Evolutionary conservation across 2,329 filamentous ascomycete genomes (phyloP).

Genomic region (Aspergillus sp.): DNA sequence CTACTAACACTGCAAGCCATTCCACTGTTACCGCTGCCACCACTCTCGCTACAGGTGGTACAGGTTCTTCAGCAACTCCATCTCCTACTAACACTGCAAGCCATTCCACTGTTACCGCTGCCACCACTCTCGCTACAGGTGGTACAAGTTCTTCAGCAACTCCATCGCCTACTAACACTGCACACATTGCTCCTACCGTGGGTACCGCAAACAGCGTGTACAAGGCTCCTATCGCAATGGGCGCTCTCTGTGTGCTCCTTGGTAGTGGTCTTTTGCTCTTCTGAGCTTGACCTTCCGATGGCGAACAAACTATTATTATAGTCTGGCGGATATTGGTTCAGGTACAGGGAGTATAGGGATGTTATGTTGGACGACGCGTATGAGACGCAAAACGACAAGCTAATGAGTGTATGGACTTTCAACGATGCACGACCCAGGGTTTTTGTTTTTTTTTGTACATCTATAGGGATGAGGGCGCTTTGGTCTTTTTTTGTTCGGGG

Average conservation of each 20-base stretch:
- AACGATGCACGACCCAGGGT: too few species aligned
- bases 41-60: background rate
- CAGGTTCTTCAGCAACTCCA: background rate
- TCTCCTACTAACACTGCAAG: slow-evolving; percentile 1
- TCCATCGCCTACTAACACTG: slow-evolving; percentile 1
- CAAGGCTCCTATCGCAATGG: slow-evolving; percentile 8
- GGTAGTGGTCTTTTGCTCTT: slow-evolving; percentile 12
- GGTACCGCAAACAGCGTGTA: slow-evolving; percentile 12
- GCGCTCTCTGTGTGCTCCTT: slow-evolving; percentile 19
- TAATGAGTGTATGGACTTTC: too few species aligned
- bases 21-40: slow-evolving; percentile 1
- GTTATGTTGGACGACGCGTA: too few species aligned
- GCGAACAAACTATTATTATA: background rate
- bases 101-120: slow-evolving; percentile 1
- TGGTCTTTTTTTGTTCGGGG: too few species aligned
- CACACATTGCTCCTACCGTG: slow-evolving; percentile 13
- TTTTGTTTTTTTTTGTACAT: too few species aligned
- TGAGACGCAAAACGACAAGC: too few species aligned
- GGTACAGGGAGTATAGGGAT: too few species aligned
- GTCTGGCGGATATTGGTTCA: slow-evolving; percentile 6
- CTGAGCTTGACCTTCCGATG: slow-evolving; percentile 7
- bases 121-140: background rate
- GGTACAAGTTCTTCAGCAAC: background rate
- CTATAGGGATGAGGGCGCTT: too few species aligned
- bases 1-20: too few species aligned